These are phyloP conservation scores for Termitomyces heimii DNA, from an alignment of 768 basidiomycete species.

Conservation along the genomic window DNA sequence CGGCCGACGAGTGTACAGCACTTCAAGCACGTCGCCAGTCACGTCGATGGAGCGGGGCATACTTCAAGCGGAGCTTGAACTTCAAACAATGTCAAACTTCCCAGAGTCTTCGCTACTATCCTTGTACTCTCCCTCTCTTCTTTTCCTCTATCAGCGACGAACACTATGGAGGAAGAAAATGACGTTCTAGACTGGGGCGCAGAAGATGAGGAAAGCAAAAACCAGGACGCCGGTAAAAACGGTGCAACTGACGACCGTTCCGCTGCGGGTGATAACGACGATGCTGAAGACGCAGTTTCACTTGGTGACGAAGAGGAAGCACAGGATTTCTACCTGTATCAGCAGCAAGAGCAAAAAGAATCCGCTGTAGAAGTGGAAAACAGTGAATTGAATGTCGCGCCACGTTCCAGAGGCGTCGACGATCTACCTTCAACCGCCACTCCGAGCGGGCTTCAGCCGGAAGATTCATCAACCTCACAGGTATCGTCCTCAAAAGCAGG, in stretches of 20 bases:
- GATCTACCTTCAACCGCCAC: slow-evolving; percentile 5
- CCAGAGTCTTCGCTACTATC: slow-evolving; percentile 4
- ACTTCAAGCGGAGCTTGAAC: slow-evolving; percentile 15
- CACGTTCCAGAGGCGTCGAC: slow-evolving; percentile 1
- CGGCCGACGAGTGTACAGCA: slow-evolving; percentile 1
- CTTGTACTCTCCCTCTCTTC: slow-evolving; percentile 12
- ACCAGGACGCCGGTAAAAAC: slow-evolving; percentile 18
- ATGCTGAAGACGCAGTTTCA: slow-evolving; percentile 55
- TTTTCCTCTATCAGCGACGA: slow-evolving; percentile 5
- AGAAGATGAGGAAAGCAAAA: slow-evolving; percentile 35
- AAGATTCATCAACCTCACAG: slow-evolving; percentile 11
- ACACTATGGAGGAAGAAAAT: slow-evolving; percentile 56
- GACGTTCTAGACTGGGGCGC: slow-evolving; percentile 69
- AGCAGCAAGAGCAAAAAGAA: slow-evolving; percentile 12
- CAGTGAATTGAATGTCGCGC: not conserved
- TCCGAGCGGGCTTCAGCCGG: slow-evolving; percentile 4
- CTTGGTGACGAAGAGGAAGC: slow-evolving; percentile 71
- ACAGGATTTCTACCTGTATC: slow-evolving; percentile 39
- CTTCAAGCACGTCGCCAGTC: slow-evolving; percentile 10
- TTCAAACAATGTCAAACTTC: slow-evolving; percentile 5
- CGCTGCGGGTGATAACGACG: slow-evolving; percentile 39
- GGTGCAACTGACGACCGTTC: slow-evolving; percentile 16
- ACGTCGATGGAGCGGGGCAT: slow-evolving; percentile 11
- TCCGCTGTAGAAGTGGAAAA: not conserved
- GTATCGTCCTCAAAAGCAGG: slow-evolving; percentile 8